Evolutionary conservation across 495 filamentous ascomycete genomes (phyloP), one percentile per base, ranked within the genome.

Genomic region (Aspergillus homomorphus): DNA sequence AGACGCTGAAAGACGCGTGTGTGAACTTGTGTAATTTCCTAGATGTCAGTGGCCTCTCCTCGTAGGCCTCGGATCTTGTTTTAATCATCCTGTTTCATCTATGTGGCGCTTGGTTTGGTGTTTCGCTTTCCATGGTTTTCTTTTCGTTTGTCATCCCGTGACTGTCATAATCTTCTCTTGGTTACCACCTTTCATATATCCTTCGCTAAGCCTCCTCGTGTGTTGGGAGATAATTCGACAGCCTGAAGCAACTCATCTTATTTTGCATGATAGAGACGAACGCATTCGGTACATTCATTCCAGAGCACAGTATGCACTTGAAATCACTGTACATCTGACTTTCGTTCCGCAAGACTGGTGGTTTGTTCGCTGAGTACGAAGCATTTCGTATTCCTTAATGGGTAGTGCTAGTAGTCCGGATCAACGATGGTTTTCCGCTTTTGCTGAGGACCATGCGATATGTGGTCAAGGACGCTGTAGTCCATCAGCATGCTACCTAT

Each of bases 1-100:
- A 87, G 55, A 88, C 88, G 3, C 76, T 96, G 63, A 88, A 90
- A 69, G 82, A 93, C 69, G 89, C 90, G 2, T 96, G 92, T 69
- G 78, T 81, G 58, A 90, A 92, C 71, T 80, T 96, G 56, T 96
- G 91, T 86, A 87, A 85, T 64, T 96, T 77, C 52, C 54, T 77
- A 26, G 60, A 70, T 55, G 69, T 75, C 43, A 73, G 71, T 56
- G 70, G 69, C 16, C 50, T 75, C 38, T 70, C 71, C 38, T 67
- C 69, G n/a, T 61, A 51, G 51, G 15, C 26, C 8, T 41, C 10
- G 15, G 50, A 22, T 46, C 41, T 50, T n/a, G 42, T 38, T 45
- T 15, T 21, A 48, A 45, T 42, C 7, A 24, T 52, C 38, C 22
- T 8, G 18, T 58, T 44, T 58, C 49, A 45, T 62, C 50, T 46